phyloP scores from a whole-genome alignment of 805 yeast species.

The Kodamaea sagamina region DNA sequence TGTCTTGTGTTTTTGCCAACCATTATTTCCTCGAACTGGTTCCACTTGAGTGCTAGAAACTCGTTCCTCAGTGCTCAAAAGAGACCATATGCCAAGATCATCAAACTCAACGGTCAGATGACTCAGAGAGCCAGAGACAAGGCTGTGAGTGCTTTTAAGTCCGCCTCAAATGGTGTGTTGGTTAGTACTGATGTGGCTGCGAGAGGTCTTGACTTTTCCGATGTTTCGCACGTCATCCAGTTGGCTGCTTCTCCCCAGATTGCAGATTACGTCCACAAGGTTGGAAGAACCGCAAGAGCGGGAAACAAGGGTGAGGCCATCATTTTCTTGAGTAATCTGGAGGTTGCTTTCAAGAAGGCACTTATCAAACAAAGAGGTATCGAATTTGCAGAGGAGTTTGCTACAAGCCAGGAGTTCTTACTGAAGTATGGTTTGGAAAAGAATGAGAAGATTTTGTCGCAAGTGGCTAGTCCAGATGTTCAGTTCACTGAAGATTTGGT shows the following conservation, averaged over 20 bases:
- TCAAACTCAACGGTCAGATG: constrained; percentile 69
- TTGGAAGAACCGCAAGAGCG: constrained; percentile 96
- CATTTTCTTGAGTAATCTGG: constrained; percentile 57
- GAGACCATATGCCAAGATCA: constrained; percentile 16
- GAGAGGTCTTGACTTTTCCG: constrained; percentile 94
- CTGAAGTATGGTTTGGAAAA: constrained; percentile 24
- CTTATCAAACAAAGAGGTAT: constrained; percentile 56
- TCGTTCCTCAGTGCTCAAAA: too few relatives aligned
- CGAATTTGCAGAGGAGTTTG: constrained; percentile 45
- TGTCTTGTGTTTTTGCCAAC: constrained; percentile 85
- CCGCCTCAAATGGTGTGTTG: constrained; percentile 53
- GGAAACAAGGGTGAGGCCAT: constrained; percentile 76
- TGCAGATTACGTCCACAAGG: constrained; percentile 86
- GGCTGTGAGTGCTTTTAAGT: constrained; percentile 55
- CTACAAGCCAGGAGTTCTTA: constrained; percentile 18
- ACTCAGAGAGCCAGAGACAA: constrained; percentile 68
- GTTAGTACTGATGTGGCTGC: constrained; percentile 94
- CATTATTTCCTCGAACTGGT: constrained; percentile 63
- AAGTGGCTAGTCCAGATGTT: constrained; percentile 12
- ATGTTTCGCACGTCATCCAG: constrained; percentile 83
- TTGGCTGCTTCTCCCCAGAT: constrained; percentile 72
- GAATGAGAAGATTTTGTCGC: constrained; percentile 26
- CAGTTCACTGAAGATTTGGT: constrained; percentile 28
- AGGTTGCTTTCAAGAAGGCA: constrained; percentile 53
- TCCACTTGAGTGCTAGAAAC: constrained; percentile 33